Evolutionary conservation across 1,284 basidiomycete genomes (phyloP).

Genomic region (Sanghuangporus weigelae): DNA sequence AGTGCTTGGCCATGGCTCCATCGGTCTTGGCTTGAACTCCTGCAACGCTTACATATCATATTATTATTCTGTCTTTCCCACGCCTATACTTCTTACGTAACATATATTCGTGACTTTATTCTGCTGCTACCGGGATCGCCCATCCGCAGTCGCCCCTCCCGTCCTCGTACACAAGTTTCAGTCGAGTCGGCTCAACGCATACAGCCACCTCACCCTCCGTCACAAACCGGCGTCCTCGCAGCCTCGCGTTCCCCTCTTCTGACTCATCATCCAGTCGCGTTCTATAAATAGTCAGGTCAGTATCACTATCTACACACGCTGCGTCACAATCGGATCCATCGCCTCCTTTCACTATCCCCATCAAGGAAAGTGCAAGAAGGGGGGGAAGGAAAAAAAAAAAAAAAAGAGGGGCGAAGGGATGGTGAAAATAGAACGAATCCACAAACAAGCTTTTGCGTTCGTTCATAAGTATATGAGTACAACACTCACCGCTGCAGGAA

Average conservation of each 20-base stretch:
- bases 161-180: constrained; percentile 65
- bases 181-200: constrained; percentile 59
- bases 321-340: not conserved
- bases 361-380: not conserved
- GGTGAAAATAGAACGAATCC: not conserved
- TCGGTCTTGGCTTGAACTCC: not conserved
- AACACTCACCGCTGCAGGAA: constrained; percentile 10
- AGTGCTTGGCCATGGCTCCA: constrained; percentile 1
- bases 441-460: not conserved
- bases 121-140: not conserved
- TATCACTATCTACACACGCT: not conserved
- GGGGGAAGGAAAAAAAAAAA: not conserved
- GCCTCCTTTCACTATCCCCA: not conserved
- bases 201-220: constrained; percentile 38
- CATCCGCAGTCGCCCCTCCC: constrained; percentile 40
- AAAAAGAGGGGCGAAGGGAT: not conserved
- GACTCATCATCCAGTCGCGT: constrained; percentile 10
- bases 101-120: not conserved
- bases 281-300: constrained; percentile 8
- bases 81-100: not conserved
- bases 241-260: not conserved
- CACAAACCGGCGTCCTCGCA: not conserved
- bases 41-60: not conserved
- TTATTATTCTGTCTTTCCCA: not conserved
- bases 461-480: not conserved